Conservation (phyloP, 306 rosid genomes). For the Gynostemma pentaphyllum region DNA sequence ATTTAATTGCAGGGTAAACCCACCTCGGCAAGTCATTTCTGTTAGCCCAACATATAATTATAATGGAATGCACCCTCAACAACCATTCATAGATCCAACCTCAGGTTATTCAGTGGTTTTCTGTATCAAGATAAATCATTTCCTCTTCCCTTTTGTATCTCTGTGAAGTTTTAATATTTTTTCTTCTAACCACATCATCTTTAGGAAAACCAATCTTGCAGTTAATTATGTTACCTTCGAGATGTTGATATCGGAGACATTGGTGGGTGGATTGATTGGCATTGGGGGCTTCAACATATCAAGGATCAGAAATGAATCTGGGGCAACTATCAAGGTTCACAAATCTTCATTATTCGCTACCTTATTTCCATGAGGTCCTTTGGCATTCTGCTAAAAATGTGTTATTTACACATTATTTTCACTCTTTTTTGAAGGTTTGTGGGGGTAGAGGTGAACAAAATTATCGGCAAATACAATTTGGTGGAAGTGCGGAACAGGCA, state of each 20-base stretch:
- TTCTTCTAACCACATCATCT: constrained; percentile 92
- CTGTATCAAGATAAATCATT: constrained; percentile 22
- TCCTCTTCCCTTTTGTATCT: constrained; percentile 39
- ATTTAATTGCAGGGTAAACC: constrained; percentile 54
- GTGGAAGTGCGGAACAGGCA: constrained; percentile 85
- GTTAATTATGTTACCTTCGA: constrained; percentile 93
- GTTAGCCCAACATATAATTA: constrained; percentile 81
- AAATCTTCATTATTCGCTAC: not conserved
- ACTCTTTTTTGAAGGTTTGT: constrained; percentile 52
- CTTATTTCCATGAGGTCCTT: not conserved
- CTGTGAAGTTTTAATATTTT: constrained; percentile 58
- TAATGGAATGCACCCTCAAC: constrained; percentile 53
- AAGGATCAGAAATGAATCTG: constrained; percentile 87
- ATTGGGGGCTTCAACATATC: constrained; percentile 80
- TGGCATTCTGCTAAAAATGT: not conserved
- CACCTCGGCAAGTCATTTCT: constrained; percentile 82
- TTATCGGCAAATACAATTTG: constrained; percentile 82
- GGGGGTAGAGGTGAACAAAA: constrained; percentile 91
- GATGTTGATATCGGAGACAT: constrained; percentile 93
- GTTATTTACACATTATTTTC: not conserved
- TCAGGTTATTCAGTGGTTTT: constrained; percentile 73
- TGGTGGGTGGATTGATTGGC: constrained; percentile 96
- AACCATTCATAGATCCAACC: constrained; percentile 57
- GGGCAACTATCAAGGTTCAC: constrained; percentile 80
- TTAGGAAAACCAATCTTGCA: constrained; percentile 99